A percentile compares a stretch with the other conserved stretches of the same genome.
Conservation (phyloP, 2,329 filamentous ascomycete genomes). For the Fusarium gaditjirri region DNA sequence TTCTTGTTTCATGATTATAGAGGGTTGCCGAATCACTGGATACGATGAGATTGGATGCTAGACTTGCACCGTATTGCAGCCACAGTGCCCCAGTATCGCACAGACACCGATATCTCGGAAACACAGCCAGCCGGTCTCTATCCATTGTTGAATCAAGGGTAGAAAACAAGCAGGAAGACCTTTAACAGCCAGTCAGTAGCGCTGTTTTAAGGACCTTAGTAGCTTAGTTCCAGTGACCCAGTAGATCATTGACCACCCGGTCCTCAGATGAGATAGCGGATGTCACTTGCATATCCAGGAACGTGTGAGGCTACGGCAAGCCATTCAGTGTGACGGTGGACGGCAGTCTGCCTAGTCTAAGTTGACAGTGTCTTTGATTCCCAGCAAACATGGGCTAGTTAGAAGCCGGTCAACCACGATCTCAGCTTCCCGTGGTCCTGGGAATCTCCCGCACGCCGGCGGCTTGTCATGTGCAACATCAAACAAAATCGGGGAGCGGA, state of each 20-base stretch:
- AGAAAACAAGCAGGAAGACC: constrained; percentile 21
- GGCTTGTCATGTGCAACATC: constrained; percentile 30
- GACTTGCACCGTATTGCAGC: constrained; percentile 1
- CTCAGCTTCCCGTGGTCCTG: constrained; percentile 42
- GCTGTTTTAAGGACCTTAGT: constrained; percentile 35
- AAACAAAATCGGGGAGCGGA: constrained; percentile 8
- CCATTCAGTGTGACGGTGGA: constrained; percentile 42
- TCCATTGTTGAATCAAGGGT: constrained; percentile 38
- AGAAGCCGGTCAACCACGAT: constrained; percentile 41
- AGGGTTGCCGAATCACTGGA: constrained; percentile 2
- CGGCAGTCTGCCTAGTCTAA: constrained; percentile 43
- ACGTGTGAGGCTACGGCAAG: constrained; percentile 48
- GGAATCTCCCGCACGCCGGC: constrained; percentile 44
- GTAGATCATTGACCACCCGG: constrained; percentile 34
- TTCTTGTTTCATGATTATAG: constrained; percentile 4
- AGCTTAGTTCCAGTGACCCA: constrained; percentile 33
- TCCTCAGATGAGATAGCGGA: constrained; percentile 43
- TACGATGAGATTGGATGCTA: constrained; percentile 3
- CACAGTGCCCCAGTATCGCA: constrained; percentile 19
- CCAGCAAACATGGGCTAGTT: constrained; percentile 41
- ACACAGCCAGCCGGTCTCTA: constrained; percentile 41
- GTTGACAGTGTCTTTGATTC: constrained; percentile 42
- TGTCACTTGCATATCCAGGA: constrained; percentile 47
- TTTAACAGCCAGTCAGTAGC: constrained; percentile 33
- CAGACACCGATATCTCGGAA: constrained; percentile 46